Conservation (phyloP, 225 moss, liverwort and hornwort species). For the Thuidium tamariscinum region DNA sequence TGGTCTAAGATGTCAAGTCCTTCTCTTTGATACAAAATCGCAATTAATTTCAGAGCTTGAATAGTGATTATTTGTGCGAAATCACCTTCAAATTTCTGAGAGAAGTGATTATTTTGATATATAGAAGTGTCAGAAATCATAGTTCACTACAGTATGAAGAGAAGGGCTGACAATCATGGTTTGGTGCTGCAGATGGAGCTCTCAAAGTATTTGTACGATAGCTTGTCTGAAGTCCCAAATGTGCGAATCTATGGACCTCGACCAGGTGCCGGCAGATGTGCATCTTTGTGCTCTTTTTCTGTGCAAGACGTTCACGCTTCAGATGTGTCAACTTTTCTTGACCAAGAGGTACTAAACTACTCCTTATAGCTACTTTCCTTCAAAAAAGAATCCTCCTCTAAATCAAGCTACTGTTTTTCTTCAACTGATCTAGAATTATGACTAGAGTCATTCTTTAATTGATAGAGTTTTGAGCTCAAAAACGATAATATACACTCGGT, state of each 20-base stretch:
- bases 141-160: neutral
- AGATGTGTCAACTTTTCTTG: constrained; percentile 52
- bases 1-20: neutral
- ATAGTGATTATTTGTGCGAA: neutral
- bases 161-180: neutral
- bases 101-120: neutral
- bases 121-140: neutral
- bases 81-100: neutral
- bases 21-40: neutral
- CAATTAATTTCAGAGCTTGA: neutral
- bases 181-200: constrained; percentile 46
- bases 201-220: constrained; percentile 61
- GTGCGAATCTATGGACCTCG: constrained; percentile 59
- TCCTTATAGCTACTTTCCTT: neutral
- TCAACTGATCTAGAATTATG: neutral
- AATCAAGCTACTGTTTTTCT: neutral
- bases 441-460: neutral
- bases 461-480: neutral
- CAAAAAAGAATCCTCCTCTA: neutral
- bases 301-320: constrained; percentile 53
- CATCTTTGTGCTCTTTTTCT: constrained; percentile 58
- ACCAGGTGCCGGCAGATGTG: constrained; percentile 19
- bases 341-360: constrained; percentile 54
- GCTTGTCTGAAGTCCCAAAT: constrained; percentile 35
- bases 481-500: fast-evolving